Evolutionary conservation across 768 basidiomycete species (phyloP), one percentile per base, ranked within the genome.

Genomic region (Gloeopeniophorella convolvens): DNA sequence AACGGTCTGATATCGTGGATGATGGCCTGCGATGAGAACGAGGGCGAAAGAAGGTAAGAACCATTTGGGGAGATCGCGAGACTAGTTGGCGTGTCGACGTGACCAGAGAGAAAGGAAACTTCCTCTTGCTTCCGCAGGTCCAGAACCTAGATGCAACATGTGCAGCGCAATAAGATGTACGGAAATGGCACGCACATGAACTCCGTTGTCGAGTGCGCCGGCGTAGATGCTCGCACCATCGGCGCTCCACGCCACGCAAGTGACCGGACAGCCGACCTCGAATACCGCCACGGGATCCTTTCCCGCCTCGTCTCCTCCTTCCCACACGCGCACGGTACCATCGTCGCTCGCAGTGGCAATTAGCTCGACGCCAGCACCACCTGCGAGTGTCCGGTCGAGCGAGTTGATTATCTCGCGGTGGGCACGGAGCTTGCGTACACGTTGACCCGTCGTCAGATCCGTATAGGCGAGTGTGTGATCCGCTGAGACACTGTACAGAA

Each of bases 1-100:
- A 98, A 99, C 0, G 96, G 95, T 26, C 91, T 84, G 16, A 97
- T 79, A 65, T 96, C 92, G 68, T 96, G 88, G 51, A 98, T 82
- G 63, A 96, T 72, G 5, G 85, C 81, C 51, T 89, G 84, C 0
- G 91, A 93, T 20, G 93, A 94, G 60, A 97, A 77, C 1, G 89
- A 89, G 18, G 91, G 89, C 0, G 93, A 90, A 45, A 97, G 83
- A 44, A 98, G 78, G 70, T 80, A 93, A 42, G 80, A 74, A 15
- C 90, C 89, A 50, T 84, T 85, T 0, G 96, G 95, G 2, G 94
- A 97, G 48, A 98, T 77, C 0, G 89, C 70, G n/a, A 99, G 77
- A 3, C 93, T 94, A 2, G 91, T 89, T 3, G 95, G 91, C 1
- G 94, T 97, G 63, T 98, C 96, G 10, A 78, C 80, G 66, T 97